Evolutionary conservation across 108 stramenopile genomes (phyloP), one percentile per base, ranked within the genome.

Genomic region (Cafeteria roenbergensis): DNA sequence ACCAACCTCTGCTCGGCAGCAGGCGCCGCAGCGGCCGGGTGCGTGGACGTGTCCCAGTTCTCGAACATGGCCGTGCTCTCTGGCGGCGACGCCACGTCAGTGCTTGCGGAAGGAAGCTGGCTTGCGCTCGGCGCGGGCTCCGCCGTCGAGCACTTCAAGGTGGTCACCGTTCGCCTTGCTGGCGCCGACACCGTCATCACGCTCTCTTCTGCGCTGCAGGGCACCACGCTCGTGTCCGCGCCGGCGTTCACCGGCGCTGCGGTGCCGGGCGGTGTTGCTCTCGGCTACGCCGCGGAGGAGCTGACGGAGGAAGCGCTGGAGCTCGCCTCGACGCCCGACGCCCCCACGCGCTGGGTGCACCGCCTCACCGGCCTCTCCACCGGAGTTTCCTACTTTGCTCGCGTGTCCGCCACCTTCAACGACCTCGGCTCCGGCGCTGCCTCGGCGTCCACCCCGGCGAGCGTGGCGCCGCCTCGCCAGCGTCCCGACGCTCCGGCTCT

Each of bases 391-490:
- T 85, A 85, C 64, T 61, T 48, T 57, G 82, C 81, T 14, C 72
- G 81, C 48, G 86, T 87, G 1, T 74, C 79, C 0, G 74, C 83
- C 28, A 54, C 42, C 12, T 48, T 38, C 20, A 87, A 85, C 42
- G 36, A 65, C n/a, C 68, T 80, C 12, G 86, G 86, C 25, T 75
- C 57, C 55, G 70, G 77, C n/a, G 73, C 52, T 1, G 81, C 85
- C 20, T 76, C 73, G 63, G 38, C 53, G 0, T 84, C 86, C 12
- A 69, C 59, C 42, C 86, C 86, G 34, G 52, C 69, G 27, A 58
- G 57, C 58, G 57, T 85, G n/a, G 79, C 86, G 35, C 83, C 86
- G 26, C 86, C 84, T 1, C 48, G 62, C n/a, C 84, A 87, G 64
- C 73, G 80, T 48, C 86, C 86, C 17, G 79, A 74, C 1, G 51